These are phyloP conservation scores for Jamesozyma jinghongensis DNA, from an alignment of 805 yeast species.

Conservation along the genomic window DNA sequence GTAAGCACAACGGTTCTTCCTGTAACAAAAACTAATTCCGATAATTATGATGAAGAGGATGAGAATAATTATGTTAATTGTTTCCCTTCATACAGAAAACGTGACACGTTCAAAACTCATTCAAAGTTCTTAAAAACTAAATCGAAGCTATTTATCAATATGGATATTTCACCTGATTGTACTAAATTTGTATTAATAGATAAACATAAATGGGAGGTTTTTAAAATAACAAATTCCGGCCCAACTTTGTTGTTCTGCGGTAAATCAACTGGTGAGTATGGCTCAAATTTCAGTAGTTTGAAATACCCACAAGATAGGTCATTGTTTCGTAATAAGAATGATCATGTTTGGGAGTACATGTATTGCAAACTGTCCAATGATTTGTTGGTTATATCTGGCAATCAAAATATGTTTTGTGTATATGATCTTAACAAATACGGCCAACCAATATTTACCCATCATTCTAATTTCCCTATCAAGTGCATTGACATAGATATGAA, in stretches of 20 bases:
- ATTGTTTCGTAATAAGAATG: background rate
- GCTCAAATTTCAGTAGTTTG: slow-evolving; percentile 38
- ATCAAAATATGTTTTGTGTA: slow-evolving; percentile 61
- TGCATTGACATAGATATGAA: slow-evolving; percentile 64
- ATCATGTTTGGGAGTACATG: slow-evolving; percentile 48
- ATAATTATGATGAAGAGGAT: slow-evolving; percentile 32
- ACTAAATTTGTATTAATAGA: slow-evolving; percentile 56
- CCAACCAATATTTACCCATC: slow-evolving; percentile 55
- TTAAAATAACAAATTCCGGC: slow-evolving; percentile 35
- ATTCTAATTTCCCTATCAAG: slow-evolving; percentile 65
- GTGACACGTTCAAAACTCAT: slow-evolving; percentile 45
- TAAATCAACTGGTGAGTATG: slow-evolving; percentile 58
- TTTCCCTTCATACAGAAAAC: slow-evolving; percentile 71
- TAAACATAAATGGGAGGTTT: slow-evolving; percentile 68
- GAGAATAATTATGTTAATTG: slow-evolving; percentile 68
- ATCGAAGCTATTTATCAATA: slow-evolving; percentile 42
- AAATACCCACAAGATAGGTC: slow-evolving; percentile 9
- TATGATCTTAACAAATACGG: slow-evolving; percentile 52
- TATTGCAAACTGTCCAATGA: slow-evolving; percentile 49
- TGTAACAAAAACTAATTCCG: background rate
- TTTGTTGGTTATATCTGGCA: slow-evolving; percentile 56
- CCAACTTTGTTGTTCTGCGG: slow-evolving; percentile 65
- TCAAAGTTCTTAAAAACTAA: slow-evolving; percentile 40
- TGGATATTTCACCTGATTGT: slow-evolving; percentile 57
- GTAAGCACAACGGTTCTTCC: background rate